Evolutionary conservation across 495 filamentous ascomycete genomes (phyloP).

Genomic region (Cetradonia linearis): DNA sequence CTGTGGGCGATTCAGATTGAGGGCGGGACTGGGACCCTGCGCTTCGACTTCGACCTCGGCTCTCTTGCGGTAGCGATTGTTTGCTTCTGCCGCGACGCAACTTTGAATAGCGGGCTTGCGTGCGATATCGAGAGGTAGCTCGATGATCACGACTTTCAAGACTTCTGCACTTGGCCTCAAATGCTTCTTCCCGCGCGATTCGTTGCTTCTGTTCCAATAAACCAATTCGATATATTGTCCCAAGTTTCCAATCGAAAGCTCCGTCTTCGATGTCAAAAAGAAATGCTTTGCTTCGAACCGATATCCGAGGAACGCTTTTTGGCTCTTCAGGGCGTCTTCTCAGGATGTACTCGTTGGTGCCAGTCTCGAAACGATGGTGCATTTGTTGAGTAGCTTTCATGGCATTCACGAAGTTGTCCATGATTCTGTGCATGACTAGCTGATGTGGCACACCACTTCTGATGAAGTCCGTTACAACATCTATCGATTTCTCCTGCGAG

Average conservation of each 20-base stretch:
- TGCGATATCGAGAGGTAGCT: conserved; percentile 39
- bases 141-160: conserved; percentile 57
- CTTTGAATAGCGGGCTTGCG: conserved; percentile 35
- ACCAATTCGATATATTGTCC: conserved; percentile 80
- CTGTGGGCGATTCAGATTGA: conserved; percentile 17
- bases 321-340: conserved; percentile 73
- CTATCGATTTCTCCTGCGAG: conserved; percentile 70
- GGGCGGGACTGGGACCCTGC: conserved; percentile 36
- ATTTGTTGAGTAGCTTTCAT: conserved; percentile 81
- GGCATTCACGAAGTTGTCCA: conserved; percentile 84
- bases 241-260: conserved; percentile 93
- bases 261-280: conserved; percentile 92
- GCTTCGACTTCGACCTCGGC: conserved; percentile 18
- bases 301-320: conserved; percentile 74
- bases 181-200: conserved; percentile 81
- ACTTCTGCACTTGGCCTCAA: conserved; percentile 73
- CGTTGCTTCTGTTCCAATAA: conserved; percentile 82
- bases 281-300: conserved; percentile 66
- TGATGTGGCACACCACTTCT: conserved; percentile 89
- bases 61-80: conserved; percentile 17
- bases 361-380: conserved; percentile 79
- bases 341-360: conserved; percentile 76
- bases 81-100: conserved; percentile 44
- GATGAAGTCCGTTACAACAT: conserved; percentile 76
- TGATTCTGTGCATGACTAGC: conserved; percentile 77